These are phyloP conservation scores for Xylaria sp. DNA, from an alignment of 2,329 filamentous ascomycete species.

Conservation along the genomic window DNA sequence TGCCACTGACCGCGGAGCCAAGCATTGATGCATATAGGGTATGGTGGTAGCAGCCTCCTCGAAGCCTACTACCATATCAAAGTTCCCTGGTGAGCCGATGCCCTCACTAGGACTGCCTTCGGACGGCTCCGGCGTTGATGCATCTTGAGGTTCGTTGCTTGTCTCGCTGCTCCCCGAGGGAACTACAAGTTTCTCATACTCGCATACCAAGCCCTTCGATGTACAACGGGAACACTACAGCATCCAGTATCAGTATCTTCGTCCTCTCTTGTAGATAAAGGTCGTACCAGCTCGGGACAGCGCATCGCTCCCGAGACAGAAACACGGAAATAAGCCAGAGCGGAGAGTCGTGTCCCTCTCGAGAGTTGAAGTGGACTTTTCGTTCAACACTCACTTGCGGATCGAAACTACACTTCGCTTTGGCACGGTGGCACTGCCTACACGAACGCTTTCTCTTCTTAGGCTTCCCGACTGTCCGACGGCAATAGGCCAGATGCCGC, in stretches of 20 bases:
- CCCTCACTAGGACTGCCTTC: constrained; percentile 26
- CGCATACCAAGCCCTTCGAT: constrained; percentile 40
- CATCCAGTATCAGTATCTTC: constrained; percentile 12
- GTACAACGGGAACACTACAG: constrained; percentile 40
- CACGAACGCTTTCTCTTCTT: constrained; percentile 45
- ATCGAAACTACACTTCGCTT: constrained; percentile 46
- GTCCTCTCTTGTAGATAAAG: background rate
- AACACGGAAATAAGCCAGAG: background rate
- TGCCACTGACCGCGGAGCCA: constrained; percentile 33
- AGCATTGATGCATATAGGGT: background rate
- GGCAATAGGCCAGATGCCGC: constrained; percentile 46
- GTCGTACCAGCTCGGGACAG: background rate
- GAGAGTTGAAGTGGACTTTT: constrained; percentile 20
- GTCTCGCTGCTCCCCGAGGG: constrained; percentile 9
- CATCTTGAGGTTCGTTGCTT: constrained; percentile 16
- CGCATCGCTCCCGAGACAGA: background rate
- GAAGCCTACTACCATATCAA: background rate
- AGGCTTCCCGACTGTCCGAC: constrained; percentile 37
- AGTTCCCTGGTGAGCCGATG: constrained; percentile 1
- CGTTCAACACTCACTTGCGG: constrained; percentile 39
- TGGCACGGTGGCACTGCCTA: constrained; percentile 44
- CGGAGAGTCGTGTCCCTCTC: constrained; percentile 26
- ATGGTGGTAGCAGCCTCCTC: background rate
- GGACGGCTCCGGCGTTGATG: constrained; percentile 21
- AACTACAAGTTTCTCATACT: constrained; percentile 39